Conservation (phyloP, 352 stramenopile species). For the Phytophthora cactorum region DNA sequence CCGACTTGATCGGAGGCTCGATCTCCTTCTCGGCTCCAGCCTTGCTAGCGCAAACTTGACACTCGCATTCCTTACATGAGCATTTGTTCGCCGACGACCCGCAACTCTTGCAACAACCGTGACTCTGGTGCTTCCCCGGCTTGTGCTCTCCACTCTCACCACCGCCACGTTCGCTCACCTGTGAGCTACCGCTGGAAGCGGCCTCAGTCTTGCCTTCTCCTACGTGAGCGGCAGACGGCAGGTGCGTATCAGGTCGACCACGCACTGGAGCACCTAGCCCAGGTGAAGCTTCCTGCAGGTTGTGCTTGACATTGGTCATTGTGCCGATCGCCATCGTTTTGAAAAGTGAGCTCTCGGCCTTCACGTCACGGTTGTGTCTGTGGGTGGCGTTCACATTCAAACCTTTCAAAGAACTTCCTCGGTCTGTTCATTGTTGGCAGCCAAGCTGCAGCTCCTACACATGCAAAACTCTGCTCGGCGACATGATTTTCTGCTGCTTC, state of each 20-base stretch:
- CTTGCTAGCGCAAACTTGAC: conserved; percentile 34
- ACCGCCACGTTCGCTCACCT: not conserved
- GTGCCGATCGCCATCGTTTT: conserved; percentile 34
- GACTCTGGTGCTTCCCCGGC: conserved; percentile 8
- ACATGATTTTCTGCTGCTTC: not conserved
- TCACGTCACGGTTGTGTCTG: not conserved
- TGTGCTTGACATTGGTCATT: conserved; percentile 33
- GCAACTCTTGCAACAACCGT: conserved; percentile 35
- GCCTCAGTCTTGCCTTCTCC: conserved; percentile 13
- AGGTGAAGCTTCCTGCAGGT: conserved; percentile 13
- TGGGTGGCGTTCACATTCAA: not conserved
- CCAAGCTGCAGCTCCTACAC: conserved; percentile 9
- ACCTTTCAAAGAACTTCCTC: conserved; percentile 1
- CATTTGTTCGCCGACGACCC: conserved; percentile 34
- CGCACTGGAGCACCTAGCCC: conserved; percentile 3
- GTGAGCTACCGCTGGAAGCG: not conserved
- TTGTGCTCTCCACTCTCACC: conserved; percentile 4
- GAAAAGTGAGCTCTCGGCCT: conserved; percentile 13
- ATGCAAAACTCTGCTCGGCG: conserved; percentile 5
- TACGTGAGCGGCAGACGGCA: conserved; percentile 1
- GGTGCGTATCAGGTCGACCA: conserved; percentile 1
- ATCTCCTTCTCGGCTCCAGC: not conserved
- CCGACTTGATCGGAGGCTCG: conserved; percentile 32
- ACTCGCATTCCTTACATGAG: conserved; percentile 43
- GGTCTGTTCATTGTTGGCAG: conserved; percentile 8